These are phyloP conservation scores for Globisporangium cystogenes DNA, from an alignment of 352 stramenopile genomes.

Conservation along the genomic window DNA sequence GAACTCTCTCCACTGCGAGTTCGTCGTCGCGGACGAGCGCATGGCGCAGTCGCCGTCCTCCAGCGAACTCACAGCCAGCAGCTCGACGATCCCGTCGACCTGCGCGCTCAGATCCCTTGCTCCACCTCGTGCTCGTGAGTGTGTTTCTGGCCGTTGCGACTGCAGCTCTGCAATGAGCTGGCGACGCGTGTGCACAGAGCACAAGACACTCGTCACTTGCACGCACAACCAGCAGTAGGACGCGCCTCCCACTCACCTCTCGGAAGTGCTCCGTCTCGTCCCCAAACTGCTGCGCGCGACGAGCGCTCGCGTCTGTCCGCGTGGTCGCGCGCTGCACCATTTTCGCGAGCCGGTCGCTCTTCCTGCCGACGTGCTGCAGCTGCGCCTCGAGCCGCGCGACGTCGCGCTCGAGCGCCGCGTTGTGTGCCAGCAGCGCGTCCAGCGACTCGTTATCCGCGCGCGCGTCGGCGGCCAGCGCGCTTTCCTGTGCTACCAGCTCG, in stretches of 20 bases:
- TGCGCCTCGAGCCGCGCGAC: conserved; percentile 23
- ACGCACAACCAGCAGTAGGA: neutral
- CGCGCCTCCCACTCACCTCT: conserved; percentile 11
- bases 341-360: conserved; percentile 21
- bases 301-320: conserved; percentile 6
- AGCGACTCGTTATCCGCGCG: conserved; percentile 21
- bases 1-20: conserved; percentile 12
- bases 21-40: neutral
- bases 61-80: conserved; percentile 1
- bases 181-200: neutral
- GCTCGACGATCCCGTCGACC: conserved; percentile 14
- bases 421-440: conserved; percentile 16
- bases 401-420: conserved; percentile 20
- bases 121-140: neutral
- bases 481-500: conserved; percentile 16
- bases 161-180: conserved; percentile 7
- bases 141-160: neutral
- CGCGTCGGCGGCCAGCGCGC: conserved; percentile 10
- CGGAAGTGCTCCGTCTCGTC: conserved; percentile 14
- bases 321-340: conserved; percentile 20
- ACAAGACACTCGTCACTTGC: neutral
- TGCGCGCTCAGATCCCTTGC: conserved; percentile 5
- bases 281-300: conserved; percentile 2
- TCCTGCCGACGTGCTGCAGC: conserved; percentile 16
- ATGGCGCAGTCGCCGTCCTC: neutral